Percentiles rank a stretch among this genome's conserved stretches.
Conservation (phyloP, 2,329 filamentous ascomycete species). For the Colletotrichum godetiae region DNA sequence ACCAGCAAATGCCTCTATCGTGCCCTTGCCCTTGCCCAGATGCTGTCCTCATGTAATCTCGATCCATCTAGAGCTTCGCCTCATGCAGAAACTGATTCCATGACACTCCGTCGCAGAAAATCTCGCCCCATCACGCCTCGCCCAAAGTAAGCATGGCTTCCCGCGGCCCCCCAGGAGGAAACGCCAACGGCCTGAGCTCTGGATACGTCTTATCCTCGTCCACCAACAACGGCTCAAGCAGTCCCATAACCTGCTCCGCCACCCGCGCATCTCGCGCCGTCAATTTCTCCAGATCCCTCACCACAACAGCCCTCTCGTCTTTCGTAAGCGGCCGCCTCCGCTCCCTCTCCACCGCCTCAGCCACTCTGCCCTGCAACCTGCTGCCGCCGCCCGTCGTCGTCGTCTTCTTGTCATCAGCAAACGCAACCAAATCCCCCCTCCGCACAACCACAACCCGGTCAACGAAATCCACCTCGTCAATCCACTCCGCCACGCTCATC, state of each 20-base stretch:
- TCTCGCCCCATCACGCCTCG: not conserved
- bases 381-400: not conserved
- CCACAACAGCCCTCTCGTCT: conserved; percentile 40
- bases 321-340: conserved; percentile 42
- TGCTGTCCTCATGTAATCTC: no score
- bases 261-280: conserved; percentile 37
- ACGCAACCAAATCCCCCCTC: conserved; percentile 50
- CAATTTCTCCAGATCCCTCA: conserved; percentile 42
- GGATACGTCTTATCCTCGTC: conserved; percentile 22
- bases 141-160: conserved; percentile 27
- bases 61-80: not conserved
- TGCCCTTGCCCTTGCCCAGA: no score
- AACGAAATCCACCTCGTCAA: conserved; percentile 45
- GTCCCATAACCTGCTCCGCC: conserved; percentile 39
- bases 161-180: conserved; percentile 16
- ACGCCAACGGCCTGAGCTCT: conserved; percentile 37
- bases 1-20: no score
- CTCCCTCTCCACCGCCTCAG: conserved; percentile 41
- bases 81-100: not conserved
- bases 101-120: not conserved
- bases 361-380: conserved; percentile 31
- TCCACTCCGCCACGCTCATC: conserved; percentile 47
- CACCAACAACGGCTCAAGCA: conserved; percentile 41
- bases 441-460: conserved; percentile 53
- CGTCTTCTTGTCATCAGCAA: conserved; percentile 25